Conservation (phyloP, 2,329 filamentous ascomycete genomes). For the Dryadomyces quercus-mongolicae region DNA sequence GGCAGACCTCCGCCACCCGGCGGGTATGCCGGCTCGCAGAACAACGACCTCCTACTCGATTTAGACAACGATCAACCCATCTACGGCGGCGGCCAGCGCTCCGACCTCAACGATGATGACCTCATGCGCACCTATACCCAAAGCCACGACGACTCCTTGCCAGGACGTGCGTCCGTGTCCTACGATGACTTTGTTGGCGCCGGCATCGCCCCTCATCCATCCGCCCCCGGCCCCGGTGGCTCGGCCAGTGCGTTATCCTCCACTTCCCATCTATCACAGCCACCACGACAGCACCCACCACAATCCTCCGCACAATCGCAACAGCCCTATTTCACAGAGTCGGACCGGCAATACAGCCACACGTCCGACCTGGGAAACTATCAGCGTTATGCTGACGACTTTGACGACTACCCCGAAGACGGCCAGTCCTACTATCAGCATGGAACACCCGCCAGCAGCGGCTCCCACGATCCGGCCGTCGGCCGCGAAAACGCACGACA, state of each 20-base stretch:
- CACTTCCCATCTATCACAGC: background rate
- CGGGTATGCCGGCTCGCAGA: slow-evolving; percentile 29
- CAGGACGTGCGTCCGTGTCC: slow-evolving; percentile 70
- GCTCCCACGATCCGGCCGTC: slow-evolving; percentile 21
- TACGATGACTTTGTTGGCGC: slow-evolving; percentile 91
- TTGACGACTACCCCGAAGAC: slow-evolving; percentile 72
- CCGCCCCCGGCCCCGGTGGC: slow-evolving; percentile 17
- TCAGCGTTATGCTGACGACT: slow-evolving; percentile 77
- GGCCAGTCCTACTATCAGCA: slow-evolving; percentile 75
- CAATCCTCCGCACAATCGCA: slow-evolving; percentile 13
- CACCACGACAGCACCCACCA: background rate
- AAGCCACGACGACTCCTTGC: slow-evolving; percentile 40
- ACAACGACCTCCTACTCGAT: slow-evolving; percentile 61
- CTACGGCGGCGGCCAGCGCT: slow-evolving; percentile 66
- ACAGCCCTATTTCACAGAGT: slow-evolving; percentile 30
- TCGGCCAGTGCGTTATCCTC: slow-evolving; percentile 14
- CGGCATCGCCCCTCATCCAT: slow-evolving; percentile 35
- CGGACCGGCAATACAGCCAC: slow-evolving; percentile 50
- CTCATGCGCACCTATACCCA: slow-evolving; percentile 64
- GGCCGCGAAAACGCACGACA: slow-evolving; percentile 50
- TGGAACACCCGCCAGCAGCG: slow-evolving; percentile 45
- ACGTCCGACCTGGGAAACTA: slow-evolving; percentile 79
- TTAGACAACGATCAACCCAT: slow-evolving; percentile 57
- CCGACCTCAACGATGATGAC: slow-evolving; percentile 59
- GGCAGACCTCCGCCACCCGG: slow-evolving; percentile 37